Conservation (phyloP, 139 green algal genomes). For the Parachlorella kessleri region DNA sequence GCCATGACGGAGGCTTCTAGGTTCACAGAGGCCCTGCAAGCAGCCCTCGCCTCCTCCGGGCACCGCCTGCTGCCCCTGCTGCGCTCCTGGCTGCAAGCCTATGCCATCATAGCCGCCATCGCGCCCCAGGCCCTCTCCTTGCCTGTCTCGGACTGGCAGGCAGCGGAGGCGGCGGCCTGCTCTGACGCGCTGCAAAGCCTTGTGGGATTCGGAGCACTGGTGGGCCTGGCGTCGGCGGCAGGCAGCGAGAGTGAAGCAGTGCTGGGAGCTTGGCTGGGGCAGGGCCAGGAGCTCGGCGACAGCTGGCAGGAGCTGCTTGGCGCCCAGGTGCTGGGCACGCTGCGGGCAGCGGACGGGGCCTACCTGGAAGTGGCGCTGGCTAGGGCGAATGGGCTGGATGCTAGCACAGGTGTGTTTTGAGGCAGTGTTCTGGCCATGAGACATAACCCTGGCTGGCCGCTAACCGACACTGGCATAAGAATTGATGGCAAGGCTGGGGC, state of each 20-base stretch:
- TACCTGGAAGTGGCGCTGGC: conserved; percentile 24
- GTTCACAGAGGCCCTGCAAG: background rate
- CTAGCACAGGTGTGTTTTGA: background rate
- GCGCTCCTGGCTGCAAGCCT: conserved; percentile 22
- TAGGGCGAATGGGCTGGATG: background rate
- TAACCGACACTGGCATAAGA: too few relatives aligned
- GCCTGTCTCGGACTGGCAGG: background rate
- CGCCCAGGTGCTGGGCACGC: conserved; percentile 5
- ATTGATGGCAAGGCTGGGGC: too few relatives aligned
- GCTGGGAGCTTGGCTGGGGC: conserved; percentile 17
- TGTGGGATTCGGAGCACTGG: conserved; percentile 15
- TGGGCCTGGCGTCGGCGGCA: background rate
- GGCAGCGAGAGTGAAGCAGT: background rate
- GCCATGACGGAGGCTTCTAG: background rate
- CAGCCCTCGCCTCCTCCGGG: background rate
- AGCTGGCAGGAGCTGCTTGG: conserved; percentile 17
- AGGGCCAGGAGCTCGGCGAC: background rate
- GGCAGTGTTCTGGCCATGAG: too few relatives aligned
- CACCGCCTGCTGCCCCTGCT: conserved; percentile 9
- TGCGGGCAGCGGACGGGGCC: conserved; percentile 6
- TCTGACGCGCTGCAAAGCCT: conserved; percentile 25
- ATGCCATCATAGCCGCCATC: background rate
- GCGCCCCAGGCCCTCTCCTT: background rate
- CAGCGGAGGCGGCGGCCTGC: conserved; percentile 17
- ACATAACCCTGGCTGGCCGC: too few relatives aligned